Evolutionary conservation across 2,329 filamentous ascomycete genomes (phyloP).

Genomic region (Fonsecaea monophora): DNA sequence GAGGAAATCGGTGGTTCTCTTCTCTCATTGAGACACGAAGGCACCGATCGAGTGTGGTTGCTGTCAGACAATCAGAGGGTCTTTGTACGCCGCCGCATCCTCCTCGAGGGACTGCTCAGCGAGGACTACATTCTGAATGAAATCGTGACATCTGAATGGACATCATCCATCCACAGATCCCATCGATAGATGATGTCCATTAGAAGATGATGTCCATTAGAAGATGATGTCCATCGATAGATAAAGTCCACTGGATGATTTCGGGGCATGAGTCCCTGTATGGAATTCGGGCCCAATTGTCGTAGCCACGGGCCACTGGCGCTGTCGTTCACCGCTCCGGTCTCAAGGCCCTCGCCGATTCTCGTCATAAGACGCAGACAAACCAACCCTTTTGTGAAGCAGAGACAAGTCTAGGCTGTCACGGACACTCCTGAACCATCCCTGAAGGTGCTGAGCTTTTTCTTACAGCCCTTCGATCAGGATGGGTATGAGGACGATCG

Average conservation of each 20-base stretch:
- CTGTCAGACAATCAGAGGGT: constrained; percentile 41
- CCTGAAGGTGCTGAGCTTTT: too few species aligned
- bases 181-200: too few species aligned
- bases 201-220: too few species aligned
- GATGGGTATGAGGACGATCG: too few species aligned
- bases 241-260: too few species aligned
- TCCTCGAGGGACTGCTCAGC: constrained; percentile 48
- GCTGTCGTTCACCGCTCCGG: constrained; percentile 38
- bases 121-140: constrained; percentile 51
- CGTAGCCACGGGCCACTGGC: constrained; percentile 46
- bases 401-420: too few species aligned
- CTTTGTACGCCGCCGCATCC: constrained; percentile 49
- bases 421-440: too few species aligned
- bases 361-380: constrained; percentile 83
- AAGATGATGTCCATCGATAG: too few species aligned
- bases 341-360: constrained; percentile 41
- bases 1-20: constrained; percentile 48
- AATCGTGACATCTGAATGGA: constrained; percentile 38
- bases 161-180: too few species aligned
- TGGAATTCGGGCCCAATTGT: constrained; percentile 67
- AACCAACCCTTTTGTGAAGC: constrained; percentile 83
- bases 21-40: constrained; percentile 45
- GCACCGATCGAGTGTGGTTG: constrained; percentile 51
- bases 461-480: too few species aligned
- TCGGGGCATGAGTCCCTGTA: constrained; percentile 62